Evolutionary conservation across 2,329 filamentous ascomycete genomes (phyloP).

Genomic region (Ceratocystis papillata): DNA sequence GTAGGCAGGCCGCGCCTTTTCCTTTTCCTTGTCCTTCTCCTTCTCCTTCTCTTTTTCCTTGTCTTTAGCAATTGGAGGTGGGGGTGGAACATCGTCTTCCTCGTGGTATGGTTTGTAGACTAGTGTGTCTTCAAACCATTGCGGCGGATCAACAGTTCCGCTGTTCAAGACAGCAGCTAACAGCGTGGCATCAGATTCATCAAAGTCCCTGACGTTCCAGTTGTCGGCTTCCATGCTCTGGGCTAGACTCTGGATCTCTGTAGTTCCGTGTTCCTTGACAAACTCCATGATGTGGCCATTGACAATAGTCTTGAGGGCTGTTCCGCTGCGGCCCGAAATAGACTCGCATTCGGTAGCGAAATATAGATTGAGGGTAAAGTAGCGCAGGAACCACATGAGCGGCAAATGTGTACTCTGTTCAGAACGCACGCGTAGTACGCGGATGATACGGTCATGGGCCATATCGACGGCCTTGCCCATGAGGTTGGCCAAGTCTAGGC

Average conservation of each 20-base stretch:
- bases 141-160: conserved; percentile 58
- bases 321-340: conserved; percentile 67
- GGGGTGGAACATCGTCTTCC: conserved; percentile 30
- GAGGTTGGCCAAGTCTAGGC: conserved; percentile 65
- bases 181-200: conserved; percentile 47
- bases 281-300: conserved; percentile 76
- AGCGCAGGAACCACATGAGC: conserved; percentile 61
- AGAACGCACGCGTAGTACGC: conserved; percentile 63
- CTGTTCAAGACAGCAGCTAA: conserved; percentile 55
- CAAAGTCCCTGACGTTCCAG: conserved; percentile 70
- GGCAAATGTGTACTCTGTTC: conserved; percentile 61
- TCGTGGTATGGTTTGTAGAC: conserved; percentile 44
- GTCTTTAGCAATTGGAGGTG: conserved; percentile 39
- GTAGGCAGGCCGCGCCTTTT: conserved; percentile 58
- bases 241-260: conserved; percentile 62
- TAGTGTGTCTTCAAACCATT: conserved; percentile 53
- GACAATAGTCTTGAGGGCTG: conserved; percentile 64
- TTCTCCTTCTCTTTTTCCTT: conserved; percentile 46
- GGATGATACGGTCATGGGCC: conserved; percentile 64
- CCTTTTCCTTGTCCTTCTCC: conserved; percentile 49
- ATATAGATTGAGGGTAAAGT: conserved; percentile 70
- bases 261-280: conserved; percentile 58
- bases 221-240: conserved; percentile 69
- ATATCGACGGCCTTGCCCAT: conserved; percentile 71
- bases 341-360: conserved; percentile 83